These are phyloP conservation scores for Lasiosphaeria ovina DNA, from an alignment of 495 filamentous ascomycete genomes.

Conservation along the genomic window DNA sequence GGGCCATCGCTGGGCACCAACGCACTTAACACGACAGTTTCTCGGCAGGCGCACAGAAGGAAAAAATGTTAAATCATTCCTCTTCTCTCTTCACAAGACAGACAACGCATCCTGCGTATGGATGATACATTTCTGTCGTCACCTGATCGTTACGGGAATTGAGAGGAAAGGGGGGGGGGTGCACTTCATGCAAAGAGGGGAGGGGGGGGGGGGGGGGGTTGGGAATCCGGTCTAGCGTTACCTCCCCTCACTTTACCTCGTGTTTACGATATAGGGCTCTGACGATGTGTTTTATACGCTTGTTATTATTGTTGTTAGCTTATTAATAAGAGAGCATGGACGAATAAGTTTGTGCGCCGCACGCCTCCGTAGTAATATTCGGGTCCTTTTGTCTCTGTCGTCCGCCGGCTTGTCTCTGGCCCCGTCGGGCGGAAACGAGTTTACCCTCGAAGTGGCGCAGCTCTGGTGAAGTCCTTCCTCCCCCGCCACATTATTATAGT, in stretches of 20 bases:
- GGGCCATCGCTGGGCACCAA: no score
- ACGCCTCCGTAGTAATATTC: constrained; percentile 3
- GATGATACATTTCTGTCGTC: constrained; percentile 29
- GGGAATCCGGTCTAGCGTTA: constrained; percentile 15
- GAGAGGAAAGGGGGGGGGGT: not conserved
- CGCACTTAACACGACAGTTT: not conserved
- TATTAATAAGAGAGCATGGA: constrained; percentile 27
- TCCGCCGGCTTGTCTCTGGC: no score
- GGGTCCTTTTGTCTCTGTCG: not conserved
- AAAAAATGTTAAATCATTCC: not conserved
- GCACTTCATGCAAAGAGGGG: constrained; percentile 19
- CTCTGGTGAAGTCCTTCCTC: no score
- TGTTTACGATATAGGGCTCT: constrained; percentile 27
- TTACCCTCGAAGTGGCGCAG: no score
- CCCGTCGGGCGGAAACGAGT: no score
- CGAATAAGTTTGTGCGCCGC: constrained; percentile 7
- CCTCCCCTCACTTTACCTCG: not conserved
- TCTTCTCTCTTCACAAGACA: not conserved
- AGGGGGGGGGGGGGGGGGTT: not conserved
- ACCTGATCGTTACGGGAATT: constrained; percentile 31
- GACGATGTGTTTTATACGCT: constrained; percentile 9
- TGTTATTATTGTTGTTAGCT: constrained; percentile 10
- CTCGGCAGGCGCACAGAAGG: not conserved
- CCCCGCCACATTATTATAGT: no score
- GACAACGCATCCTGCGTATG: constrained; percentile 30